Conservation (phyloP, 768 basidiomycete genomes). For the Dentipellis sp. region DNA sequence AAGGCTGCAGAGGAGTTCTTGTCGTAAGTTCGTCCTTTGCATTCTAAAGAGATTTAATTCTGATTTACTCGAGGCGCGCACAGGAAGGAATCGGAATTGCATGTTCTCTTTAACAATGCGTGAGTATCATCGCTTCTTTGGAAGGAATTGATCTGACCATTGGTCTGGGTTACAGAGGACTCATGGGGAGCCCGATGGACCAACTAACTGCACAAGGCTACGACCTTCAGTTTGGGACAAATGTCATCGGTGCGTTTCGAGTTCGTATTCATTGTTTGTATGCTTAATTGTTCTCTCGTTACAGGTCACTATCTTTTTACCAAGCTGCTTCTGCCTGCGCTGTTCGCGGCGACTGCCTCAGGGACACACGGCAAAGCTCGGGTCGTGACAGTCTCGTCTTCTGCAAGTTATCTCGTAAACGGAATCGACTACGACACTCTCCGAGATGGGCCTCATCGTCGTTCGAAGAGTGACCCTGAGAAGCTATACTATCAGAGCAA, state of each 20-base stretch:
- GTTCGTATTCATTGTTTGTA: background rate
- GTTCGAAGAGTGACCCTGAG: background rate
- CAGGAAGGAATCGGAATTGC: constrained; percentile 4
- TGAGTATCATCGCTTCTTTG: background rate
- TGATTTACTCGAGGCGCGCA: background rate
- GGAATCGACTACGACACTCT: constrained; percentile 1
- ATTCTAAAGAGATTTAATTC: background rate
- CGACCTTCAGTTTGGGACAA: constrained; percentile 16
- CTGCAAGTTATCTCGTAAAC: background rate
- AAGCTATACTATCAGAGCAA: constrained; percentile 9
- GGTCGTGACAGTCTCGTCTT: constrained; percentile 16
- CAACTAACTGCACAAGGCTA: constrained; percentile 9
- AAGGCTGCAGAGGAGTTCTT: constrained; percentile 1
- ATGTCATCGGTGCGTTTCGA: constrained; percentile 9
- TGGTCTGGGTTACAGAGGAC: background rate
- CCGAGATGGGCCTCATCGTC: background rate
- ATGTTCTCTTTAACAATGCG: constrained; percentile 4
- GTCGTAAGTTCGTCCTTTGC: background rate
- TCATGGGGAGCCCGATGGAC: constrained; percentile 5
- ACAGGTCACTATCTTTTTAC: constrained; percentile 16
- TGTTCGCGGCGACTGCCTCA: constrained; percentile 11
- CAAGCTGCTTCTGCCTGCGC: constrained; percentile 18
- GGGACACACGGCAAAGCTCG: constrained; percentile 12
- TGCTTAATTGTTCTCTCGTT: background rate
- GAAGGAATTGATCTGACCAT: background rate